Conservation (phyloP, 768 basidiomycete genomes). For the Termitomyces sp. region DNA sequence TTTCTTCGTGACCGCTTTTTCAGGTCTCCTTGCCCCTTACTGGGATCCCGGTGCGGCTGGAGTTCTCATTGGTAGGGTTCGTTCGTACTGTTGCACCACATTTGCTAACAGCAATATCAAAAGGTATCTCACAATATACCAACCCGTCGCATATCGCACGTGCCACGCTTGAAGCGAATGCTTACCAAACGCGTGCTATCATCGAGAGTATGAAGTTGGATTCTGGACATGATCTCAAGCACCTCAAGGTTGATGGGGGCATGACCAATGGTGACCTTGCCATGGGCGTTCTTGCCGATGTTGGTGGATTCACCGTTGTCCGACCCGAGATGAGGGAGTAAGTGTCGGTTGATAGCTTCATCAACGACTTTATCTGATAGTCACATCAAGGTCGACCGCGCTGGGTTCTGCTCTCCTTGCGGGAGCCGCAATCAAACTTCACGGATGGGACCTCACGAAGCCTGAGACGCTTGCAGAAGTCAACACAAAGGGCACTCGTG, state of each 20-base stretch:
- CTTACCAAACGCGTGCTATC: slow-evolving; percentile 93
- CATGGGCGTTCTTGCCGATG: slow-evolving; percentile 82
- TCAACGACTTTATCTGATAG: not conserved
- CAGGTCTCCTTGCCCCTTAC: slow-evolving; percentile 93
- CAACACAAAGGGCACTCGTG: slow-evolving; percentile 76
- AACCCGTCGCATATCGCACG: slow-evolving; percentile 91
- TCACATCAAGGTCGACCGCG: slow-evolving; percentile 75
- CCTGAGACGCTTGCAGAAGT: slow-evolving; percentile 84
- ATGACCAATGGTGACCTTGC: slow-evolving; percentile 94
- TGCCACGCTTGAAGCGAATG: slow-evolving; percentile 93
- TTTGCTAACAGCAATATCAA: not conserved
- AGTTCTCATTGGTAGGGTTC: slow-evolving; percentile 63
- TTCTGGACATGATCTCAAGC: slow-evolving; percentile 71
- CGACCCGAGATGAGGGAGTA: slow-evolving; percentile 97
- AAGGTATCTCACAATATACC: slow-evolving; percentile 82
- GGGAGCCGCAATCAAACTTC: slow-evolving; percentile 80
- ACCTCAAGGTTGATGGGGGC: slow-evolving; percentile 96
- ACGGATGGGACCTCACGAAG: slow-evolving; percentile 86
- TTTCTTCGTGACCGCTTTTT: slow-evolving; percentile 97
- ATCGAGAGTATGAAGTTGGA: slow-evolving; percentile 95
- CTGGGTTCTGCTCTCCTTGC: slow-evolving; percentile 94
- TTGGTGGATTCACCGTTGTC: slow-evolving; percentile 89
- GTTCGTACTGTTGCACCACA: not conserved
- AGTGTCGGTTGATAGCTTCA: slow-evolving; percentile 23
- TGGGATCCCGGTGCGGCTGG: slow-evolving; percentile 95